Base-by-base conservation (phyloP, 805 yeast genomes). In the Pichia exigua region DNA sequence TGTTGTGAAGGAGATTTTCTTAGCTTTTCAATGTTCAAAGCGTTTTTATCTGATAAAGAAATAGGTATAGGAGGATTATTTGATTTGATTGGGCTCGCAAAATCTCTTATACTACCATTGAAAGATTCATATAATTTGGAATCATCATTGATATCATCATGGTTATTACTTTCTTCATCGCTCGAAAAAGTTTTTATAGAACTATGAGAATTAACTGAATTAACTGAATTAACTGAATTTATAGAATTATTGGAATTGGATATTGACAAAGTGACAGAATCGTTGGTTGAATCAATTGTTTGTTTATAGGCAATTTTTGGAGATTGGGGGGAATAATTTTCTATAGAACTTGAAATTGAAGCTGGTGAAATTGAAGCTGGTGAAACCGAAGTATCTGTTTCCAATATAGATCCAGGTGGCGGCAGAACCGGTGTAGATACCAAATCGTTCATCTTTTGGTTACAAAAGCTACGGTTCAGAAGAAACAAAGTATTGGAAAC, bases 121-220 rank as follows among this genome's bases (percentile, higher is more conserved):
- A 51, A 56, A 22, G 45, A 43, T 44, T 56, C 59, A 44, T 49
- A 56, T 3, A 56, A n/a, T 1, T 52, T 54, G 22, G 20, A 18
- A 44, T 53, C 59, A 17, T 46, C 38, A 44, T 50, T 46, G 8
- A 32, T 27, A 13, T 21, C 39, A 17, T 44, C 47, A 13, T 40
- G 4, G 17, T 12, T 27, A 18, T 10, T 24, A 5, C 20, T 45
- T 11, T 26, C 44, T 21, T 48, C 54, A 15, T 52, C 51, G 32
- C 58, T 55, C 21, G 58, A 55, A 32, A 55, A 55, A 12, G 58
- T 55, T 17, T 35, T 51, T 11, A 51, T 52, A 4, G 57, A 54
- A 22, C 6, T 35, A n/a, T 35, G 22, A 8, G 11, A 43, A 15
- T 28, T 24, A 20, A n/a, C 41, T 12, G 54, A 48, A 7, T 28